Evolutionary conservation across 352 stramenopile species (phyloP).

Genomic region (Globisporangium apiculatum): DNA sequence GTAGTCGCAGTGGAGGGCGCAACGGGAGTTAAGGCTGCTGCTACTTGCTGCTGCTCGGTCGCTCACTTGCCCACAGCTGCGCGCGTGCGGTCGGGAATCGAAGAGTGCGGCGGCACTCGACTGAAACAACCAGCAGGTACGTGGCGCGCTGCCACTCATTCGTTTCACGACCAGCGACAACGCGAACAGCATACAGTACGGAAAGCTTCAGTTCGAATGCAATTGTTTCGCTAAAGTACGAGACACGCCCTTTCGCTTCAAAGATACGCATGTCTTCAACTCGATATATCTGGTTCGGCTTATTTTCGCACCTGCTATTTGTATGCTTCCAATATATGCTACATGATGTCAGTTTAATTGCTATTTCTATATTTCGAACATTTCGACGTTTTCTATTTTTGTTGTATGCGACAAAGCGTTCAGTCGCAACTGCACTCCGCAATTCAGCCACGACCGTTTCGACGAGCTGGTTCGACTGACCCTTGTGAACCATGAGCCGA

Average conservation of each 20-base stretch:
- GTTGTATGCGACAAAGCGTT: too few relatives aligned
- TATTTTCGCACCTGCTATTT: background rate
- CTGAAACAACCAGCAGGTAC: background rate
- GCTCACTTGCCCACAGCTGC: slow-evolving; percentile 10
- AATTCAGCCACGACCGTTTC: too few relatives aligned
- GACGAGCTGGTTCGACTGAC: too few relatives aligned
- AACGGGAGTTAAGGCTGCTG: too few relatives aligned
- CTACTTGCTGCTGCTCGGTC: background rate
- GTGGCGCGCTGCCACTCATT: slow-evolving; percentile 10
- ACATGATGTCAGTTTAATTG: too few relatives aligned
- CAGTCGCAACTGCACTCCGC: too few relatives aligned
- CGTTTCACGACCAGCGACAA: too few relatives aligned
- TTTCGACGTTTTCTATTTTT: background rate
- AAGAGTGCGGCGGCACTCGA: background rate
- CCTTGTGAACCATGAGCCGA: too few relatives aligned
- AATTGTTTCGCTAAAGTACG: background rate
- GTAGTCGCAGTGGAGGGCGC: background rate
- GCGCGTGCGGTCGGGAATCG: slow-evolving; percentile 6
- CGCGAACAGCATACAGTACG: too few relatives aligned
- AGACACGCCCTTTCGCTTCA: slow-evolving; percentile 12
- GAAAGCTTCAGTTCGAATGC: background rate
- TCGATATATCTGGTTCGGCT: background rate
- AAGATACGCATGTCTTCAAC: slow-evolving; percentile 1
- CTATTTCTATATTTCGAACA: too few relatives aligned
- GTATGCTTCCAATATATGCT: background rate